Conservation (phyloP, 148 eudicot genomes). For the Silene uniflora region DNA sequence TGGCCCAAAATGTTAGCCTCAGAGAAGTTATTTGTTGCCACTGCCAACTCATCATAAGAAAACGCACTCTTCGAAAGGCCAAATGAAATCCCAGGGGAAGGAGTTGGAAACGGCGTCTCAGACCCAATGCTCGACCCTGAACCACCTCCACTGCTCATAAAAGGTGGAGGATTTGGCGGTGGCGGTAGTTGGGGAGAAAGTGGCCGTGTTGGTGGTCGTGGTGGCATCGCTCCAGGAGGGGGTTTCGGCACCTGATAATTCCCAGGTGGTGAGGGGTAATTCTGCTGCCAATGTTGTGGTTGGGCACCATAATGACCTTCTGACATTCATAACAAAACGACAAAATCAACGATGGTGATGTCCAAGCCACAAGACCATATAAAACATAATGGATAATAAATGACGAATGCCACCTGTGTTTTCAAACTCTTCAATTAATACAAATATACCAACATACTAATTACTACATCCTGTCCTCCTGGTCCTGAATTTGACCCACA, state of each 20-base stretch:
- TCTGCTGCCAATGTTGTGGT: slow-evolving; percentile 78
- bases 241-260: slow-evolving; percentile 54
- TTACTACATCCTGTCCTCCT: no score
- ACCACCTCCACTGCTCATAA: slow-evolving; percentile 73
- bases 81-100: slow-evolving; percentile 71
- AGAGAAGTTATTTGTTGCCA: slow-evolving; percentile 87
- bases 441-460: no score
- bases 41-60: slow-evolving; percentile 78
- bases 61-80: slow-evolving; percentile 78
- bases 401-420: not conserved
- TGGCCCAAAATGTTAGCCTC: slow-evolving; percentile 85
- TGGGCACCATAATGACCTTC: slow-evolving; percentile 61
- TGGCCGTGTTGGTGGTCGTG: slow-evolving; percentile 52
- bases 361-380: not conserved
- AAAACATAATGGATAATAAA: not conserved
- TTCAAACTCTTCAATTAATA: not conserved
- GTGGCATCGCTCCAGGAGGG: slow-evolving; percentile 48
- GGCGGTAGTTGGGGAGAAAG: slow-evolving; percentile 46
- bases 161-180: slow-evolving; percentile 45
- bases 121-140: slow-evolving; percentile 77
- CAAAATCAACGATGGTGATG: slow-evolving; percentile 4
- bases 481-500: no score
- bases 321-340: slow-evolving; percentile 23
- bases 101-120: slow-evolving; percentile 55
- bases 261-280: slow-evolving; percentile 55